phyloP scores from a whole-genome alignment of 805 yeast genomes.

The Yarrowia deformans region DNA sequence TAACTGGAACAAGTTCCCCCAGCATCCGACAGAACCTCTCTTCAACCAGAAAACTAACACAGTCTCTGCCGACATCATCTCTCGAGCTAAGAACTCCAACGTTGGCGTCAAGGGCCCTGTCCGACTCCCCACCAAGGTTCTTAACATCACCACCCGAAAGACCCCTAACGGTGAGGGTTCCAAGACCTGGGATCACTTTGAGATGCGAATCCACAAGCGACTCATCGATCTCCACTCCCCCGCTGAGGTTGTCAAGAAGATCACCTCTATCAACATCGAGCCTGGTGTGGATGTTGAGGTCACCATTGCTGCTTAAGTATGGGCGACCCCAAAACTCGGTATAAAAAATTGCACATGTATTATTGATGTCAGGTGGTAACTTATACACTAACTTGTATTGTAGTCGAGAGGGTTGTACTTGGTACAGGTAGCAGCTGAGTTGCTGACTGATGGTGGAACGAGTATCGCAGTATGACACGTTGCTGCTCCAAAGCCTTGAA shows the following conservation, averaged over 20 bases:
- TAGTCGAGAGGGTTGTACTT: not conserved
- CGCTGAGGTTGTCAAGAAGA: conserved; percentile 88
- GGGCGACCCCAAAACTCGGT: conserved; percentile 12
- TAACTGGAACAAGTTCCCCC: not conserved
- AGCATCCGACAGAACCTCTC: not conserved
- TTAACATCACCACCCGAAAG: conserved; percentile 99
- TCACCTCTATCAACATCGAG: conserved; percentile 97
- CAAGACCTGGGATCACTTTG: conserved; percentile 99
- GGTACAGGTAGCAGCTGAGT: not conserved
- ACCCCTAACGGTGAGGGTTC: conserved; percentile 99
- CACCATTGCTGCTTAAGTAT: conserved; percentile 51
- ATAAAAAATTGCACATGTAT: conserved; percentile 39
- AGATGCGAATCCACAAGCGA: conserved; percentile 99
- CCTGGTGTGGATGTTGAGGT: conserved; percentile 94
- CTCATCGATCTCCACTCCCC: conserved; percentile 98
- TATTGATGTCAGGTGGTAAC: conserved; percentile 24
- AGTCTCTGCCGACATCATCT: conserved; percentile 89
- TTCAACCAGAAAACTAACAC: not conserved
- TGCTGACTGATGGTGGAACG: not conserved
- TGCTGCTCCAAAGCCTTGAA: too few species aligned
- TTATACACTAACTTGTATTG: conserved; percentile 24
- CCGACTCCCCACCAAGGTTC: conserved; percentile 99
- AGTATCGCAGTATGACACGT: too few species aligned
- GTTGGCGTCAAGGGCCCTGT: conserved; percentile 98
- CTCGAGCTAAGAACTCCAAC: conserved; percentile 81